These are phyloP conservation scores for Cucurbita argyrosperma DNA, from an alignment of 306 rosid genomes.

Conservation along the genomic window DNA sequence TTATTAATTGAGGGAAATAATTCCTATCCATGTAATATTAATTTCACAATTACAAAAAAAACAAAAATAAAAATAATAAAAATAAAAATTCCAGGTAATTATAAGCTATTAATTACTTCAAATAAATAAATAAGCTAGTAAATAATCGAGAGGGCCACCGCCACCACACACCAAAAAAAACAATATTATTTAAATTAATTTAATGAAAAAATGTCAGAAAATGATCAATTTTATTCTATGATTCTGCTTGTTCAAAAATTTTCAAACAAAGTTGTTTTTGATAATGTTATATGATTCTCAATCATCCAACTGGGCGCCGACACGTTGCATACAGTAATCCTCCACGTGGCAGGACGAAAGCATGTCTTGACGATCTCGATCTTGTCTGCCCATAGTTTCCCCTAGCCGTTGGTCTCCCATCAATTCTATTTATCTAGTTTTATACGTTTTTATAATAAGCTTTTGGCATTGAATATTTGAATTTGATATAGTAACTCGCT, in stretches of 20 bases:
- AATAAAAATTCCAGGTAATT: background rate
- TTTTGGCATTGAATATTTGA: too few species aligned
- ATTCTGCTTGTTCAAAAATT: background rate
- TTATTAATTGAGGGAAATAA: too few species aligned
- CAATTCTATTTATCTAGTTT: background rate
- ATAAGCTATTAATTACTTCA: background rate
- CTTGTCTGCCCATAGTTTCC: background rate
- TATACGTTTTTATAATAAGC: too few species aligned
- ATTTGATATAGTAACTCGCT: too few species aligned
- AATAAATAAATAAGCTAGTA: background rate
- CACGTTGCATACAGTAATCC: background rate
- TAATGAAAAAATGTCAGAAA: background rate
- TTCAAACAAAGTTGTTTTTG: background rate
- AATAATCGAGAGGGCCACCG: background rate
- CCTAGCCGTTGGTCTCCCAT: background rate
- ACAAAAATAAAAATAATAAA: background rate
- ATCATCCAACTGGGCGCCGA: background rate
- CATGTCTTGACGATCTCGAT: background rate
- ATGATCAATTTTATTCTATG: background rate
- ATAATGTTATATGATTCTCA: background rate
- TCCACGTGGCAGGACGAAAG: background rate
- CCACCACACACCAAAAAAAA: background rate
- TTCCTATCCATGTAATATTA: too few species aligned
- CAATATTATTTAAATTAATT: background rate
- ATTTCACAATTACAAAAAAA: background rate